phyloP scores from a whole-genome alignment of 2,329 filamentous ascomycete species.

The Aspergillus bombycis region DNA sequence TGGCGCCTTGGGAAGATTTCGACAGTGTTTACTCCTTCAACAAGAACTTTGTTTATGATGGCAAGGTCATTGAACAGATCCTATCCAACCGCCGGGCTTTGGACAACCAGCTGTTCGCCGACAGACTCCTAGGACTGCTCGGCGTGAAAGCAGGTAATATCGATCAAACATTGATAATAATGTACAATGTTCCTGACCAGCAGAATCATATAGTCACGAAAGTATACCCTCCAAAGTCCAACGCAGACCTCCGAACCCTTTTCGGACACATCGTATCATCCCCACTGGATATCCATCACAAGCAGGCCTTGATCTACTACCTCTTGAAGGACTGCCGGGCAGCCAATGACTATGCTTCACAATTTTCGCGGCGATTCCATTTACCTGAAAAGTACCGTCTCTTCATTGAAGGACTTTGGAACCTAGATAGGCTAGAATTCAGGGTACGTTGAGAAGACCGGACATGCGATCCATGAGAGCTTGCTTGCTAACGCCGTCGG shows the following conservation, averaged over 20 bases:
- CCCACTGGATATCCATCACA: slow-evolving; percentile 71
- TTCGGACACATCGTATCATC: slow-evolving; percentile 70
- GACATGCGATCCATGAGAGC: background rate
- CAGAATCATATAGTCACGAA: slow-evolving; percentile 54
- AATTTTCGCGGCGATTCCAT: slow-evolving; percentile 66
- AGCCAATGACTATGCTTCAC: slow-evolving; percentile 53
- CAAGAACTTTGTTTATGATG: slow-evolving; percentile 64
- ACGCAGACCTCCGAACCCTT: slow-evolving; percentile 68
- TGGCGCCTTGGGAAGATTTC: slow-evolving; percentile 62
- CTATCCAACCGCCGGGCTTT: slow-evolving; percentile 68
- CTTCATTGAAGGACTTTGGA: slow-evolving; percentile 81
- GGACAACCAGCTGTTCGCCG: slow-evolving; percentile 75
- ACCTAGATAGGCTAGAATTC: slow-evolving; percentile 74
- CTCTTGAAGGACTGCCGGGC: slow-evolving; percentile 74
- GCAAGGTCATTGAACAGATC: slow-evolving; percentile 64
- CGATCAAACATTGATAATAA: slow-evolving; percentile 11
- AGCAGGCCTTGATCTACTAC: slow-evolving; percentile 82
- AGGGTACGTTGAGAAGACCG: slow-evolving; percentile 47
- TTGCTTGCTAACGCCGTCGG: slow-evolving; percentile 16
- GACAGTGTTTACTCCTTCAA: slow-evolving; percentile 68
- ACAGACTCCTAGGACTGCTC: slow-evolving; percentile 72
- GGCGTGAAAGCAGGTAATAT: slow-evolving; percentile 68
- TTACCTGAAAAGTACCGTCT: slow-evolving; percentile 77
- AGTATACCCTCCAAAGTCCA: slow-evolving; percentile 74
- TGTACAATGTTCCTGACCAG: background rate